Conservation (phyloP, 345 rosid species). For the Mercurialis annua region DNA sequence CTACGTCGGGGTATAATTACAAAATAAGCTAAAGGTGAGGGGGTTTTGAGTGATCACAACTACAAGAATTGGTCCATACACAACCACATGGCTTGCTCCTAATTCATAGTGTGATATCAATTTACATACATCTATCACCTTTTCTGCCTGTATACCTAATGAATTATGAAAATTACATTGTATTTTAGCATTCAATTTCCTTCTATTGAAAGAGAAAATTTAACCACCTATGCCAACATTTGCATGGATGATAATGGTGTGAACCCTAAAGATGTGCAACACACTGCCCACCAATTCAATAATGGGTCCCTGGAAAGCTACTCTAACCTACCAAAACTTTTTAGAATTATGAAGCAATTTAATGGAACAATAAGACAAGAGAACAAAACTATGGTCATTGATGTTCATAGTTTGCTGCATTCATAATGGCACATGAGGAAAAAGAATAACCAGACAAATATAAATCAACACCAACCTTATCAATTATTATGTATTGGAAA, state of each 20-base stretch:
- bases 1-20: no score
- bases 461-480: neutral
- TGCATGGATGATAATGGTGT: no score
- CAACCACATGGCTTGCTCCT: no score
- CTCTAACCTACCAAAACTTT: slow-evolving; percentile 1
- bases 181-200: neutral
- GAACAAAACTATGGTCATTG: neutral
- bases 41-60: no score
- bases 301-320: slow-evolving; percentile 3
- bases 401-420: neutral
- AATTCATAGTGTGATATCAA: no score
- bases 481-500: no score
- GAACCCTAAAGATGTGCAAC: neutral
- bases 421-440: neutral
- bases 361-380: neutral
- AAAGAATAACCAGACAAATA: no score
- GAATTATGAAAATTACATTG: neutral
- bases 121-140: neutral
- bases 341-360: neutral
- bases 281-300: neutral
- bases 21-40: no score
- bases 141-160: neutral
- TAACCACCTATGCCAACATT: neutral
- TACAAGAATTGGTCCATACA: no score
- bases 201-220: no score